These are phyloP conservation scores for Planoprotostelium fungivorum DNA, from an alignment of 78 protist species.

Conservation along the genomic window DNA sequence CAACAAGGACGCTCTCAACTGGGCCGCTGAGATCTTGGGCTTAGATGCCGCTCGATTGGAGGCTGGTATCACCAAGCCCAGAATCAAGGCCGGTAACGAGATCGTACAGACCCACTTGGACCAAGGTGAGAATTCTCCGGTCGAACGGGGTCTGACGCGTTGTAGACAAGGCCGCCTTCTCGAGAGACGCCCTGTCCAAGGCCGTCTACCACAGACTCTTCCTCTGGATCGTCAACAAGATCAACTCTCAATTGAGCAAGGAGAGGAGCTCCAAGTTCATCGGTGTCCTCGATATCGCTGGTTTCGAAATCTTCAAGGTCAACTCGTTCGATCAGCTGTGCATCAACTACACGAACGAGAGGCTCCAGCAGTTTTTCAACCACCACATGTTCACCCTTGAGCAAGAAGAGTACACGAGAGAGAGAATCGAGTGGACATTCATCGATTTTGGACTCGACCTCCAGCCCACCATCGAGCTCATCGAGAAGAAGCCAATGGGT, in stretches of 20 bases:
- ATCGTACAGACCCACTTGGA: conserved; percentile 62
- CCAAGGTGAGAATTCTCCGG: background rate
- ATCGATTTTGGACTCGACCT: conserved; percentile 84
- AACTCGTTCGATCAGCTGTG: conserved; percentile 93
- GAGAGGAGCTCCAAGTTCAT: conserved; percentile 62
- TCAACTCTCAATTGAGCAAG: conserved; percentile 64
- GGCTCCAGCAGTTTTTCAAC: conserved; percentile 97
- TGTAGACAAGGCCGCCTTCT: conserved; percentile 59
- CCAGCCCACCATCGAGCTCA: conserved; percentile 86
- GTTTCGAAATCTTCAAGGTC: conserved; percentile 89
- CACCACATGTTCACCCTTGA: conserved; percentile 89
- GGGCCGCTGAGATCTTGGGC: conserved; percentile 48
- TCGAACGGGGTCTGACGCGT: no score
- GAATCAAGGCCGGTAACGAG: conserved; percentile 78
- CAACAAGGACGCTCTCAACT: conserved; percentile 26
- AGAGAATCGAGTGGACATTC: conserved; percentile 84
- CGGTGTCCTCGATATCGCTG: conserved; percentile 89
- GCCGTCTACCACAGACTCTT: conserved; percentile 92
- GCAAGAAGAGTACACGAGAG: conserved; percentile 86
- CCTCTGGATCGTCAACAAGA: conserved; percentile 81
- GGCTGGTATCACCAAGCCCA: conserved; percentile 58
- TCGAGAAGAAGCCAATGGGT: conserved; percentile 75
- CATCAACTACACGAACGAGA: conserved; percentile 96
- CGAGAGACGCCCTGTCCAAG: conserved; percentile 90
- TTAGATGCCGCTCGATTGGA: conserved; percentile 32